These are phyloP conservation scores for Saccharomycopsis sp. DNA, from an alignment of 805 yeast genomes.

Conservation along the genomic window DNA sequence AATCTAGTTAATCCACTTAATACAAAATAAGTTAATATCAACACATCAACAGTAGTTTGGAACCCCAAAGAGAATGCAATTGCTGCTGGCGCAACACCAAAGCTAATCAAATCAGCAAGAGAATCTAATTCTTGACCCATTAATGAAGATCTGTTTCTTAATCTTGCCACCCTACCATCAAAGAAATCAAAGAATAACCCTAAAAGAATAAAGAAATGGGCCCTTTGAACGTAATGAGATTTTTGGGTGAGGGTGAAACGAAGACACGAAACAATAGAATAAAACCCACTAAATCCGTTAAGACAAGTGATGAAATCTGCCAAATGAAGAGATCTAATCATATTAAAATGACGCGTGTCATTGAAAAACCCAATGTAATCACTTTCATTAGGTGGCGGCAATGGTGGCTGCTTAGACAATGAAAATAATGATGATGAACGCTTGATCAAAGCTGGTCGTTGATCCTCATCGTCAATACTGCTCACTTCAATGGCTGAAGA, in stretches of 20 bases:
- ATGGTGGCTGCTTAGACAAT: slow-evolving; percentile 30
- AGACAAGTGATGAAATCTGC: slow-evolving; percentile 94
- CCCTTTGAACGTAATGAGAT: slow-evolving; percentile 71
- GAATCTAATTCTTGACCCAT: slow-evolving; percentile 98
- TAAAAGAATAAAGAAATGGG: slow-evolving; percentile 80
- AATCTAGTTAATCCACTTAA: slow-evolving; percentile 89
- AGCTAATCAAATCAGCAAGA: slow-evolving; percentile 88
- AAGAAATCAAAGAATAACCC: slow-evolving; percentile 95
- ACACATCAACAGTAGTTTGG: slow-evolving; percentile 73
- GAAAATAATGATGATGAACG: slow-evolving; percentile 20
- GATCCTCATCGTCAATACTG: slow-evolving; percentile 4
- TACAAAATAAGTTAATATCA: slow-evolving; percentile 74
- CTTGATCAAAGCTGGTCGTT: slow-evolving; percentile 18
- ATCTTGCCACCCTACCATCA: slow-evolving; percentile 93
- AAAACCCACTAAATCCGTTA: slow-evolving; percentile 92
- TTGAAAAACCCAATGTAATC: slow-evolving; percentile 76
- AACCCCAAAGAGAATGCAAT: slow-evolving; percentile 90
- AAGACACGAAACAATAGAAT: slow-evolving; percentile 78
- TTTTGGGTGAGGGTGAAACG: slow-evolving; percentile 69
- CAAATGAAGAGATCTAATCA: slow-evolving; percentile 82
- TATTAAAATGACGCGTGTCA: slow-evolving; percentile 79
- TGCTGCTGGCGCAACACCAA: slow-evolving; percentile 93
- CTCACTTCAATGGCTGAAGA: slow-evolving; percentile 4
- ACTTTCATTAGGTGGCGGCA: slow-evolving; percentile 69
- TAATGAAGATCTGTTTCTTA: slow-evolving; percentile 82